These are phyloP conservation scores for Mycena epipterygia DNA, from an alignment of 768 basidiomycete species.

Conservation along the genomic window DNA sequence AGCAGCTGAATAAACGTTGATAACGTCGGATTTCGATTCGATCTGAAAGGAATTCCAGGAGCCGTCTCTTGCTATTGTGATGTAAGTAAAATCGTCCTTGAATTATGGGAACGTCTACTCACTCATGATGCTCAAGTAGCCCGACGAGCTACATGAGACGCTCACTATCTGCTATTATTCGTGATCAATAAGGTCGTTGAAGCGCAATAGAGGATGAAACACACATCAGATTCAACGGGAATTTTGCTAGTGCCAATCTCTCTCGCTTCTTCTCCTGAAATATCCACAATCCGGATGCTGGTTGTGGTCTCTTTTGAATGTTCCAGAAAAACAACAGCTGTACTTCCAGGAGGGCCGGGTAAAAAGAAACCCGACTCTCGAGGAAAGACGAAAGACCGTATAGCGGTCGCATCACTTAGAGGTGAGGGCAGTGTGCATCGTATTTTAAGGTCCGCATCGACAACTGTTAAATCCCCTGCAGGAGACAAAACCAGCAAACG, in stretches of 20 bases:
- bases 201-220: slow-evolving; percentile 15
- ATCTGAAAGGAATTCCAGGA: slow-evolving; percentile 49
- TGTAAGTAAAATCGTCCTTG: background rate
- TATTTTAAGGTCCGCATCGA: slow-evolving; percentile 45
- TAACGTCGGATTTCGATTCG: slow-evolving; percentile 38
- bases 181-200: slow-evolving; percentile 20
- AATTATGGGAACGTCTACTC: slow-evolving; percentile 35
- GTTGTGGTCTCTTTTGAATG: slow-evolving; percentile 41
- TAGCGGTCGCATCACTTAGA: slow-evolving; percentile 22
- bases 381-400: slow-evolving; percentile 47
- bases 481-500: slow-evolving; percentile 48
- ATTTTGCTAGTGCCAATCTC: slow-evolving; percentile 46
- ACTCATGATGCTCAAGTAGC: slow-evolving; percentile 67
- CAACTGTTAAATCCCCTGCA: slow-evolving; percentile 46
- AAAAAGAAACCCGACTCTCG: slow-evolving; percentile 47
- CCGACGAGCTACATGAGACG: slow-evolving; percentile 61
- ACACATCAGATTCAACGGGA: slow-evolving; percentile 49
- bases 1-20: slow-evolving; percentile 39
- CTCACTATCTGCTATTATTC: slow-evolving; percentile 50
- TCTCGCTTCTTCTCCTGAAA: slow-evolving; percentile 47
- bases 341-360: slow-evolving; percentile 37
- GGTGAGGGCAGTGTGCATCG: slow-evolving; percentile 38
- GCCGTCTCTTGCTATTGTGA: slow-evolving; percentile 23
- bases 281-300: slow-evolving; percentile 46
- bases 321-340: slow-evolving; percentile 44